phyloP scores from a whole-genome alignment of 2,329 filamentous ascomycete species.

The Peltaster fructicola region DNA sequence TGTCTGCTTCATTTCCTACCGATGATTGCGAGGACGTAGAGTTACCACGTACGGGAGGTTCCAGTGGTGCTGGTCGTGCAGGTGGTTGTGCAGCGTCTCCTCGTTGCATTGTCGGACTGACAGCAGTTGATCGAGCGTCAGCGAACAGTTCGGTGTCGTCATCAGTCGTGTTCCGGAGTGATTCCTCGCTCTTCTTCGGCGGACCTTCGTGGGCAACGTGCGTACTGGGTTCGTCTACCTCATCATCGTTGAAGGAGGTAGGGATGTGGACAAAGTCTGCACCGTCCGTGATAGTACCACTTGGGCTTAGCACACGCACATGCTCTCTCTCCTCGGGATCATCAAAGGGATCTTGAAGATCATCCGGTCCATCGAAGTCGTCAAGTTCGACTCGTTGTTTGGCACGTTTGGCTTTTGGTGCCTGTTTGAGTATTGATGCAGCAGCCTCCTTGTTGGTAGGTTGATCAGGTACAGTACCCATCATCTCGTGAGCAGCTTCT shows the following conservation, averaged over 20 bases:
- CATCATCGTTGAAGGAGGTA: constrained; percentile 5
- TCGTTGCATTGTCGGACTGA: too few relatives aligned
- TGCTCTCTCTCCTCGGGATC: constrained; percentile 18
- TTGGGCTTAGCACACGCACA: too few relatives aligned
- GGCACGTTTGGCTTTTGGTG: constrained; percentile 40
- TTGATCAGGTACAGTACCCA: constrained; percentile 24
- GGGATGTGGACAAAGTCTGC: constrained; percentile 21
- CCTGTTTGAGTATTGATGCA: constrained; percentile 3
- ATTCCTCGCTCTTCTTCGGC: too few relatives aligned
- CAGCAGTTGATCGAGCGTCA: too few relatives aligned
- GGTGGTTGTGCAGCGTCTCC: too few relatives aligned
- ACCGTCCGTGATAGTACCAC: constrained; percentile 20
- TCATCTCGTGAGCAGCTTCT: constrained; percentile 20
- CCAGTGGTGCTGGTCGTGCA: too few relatives aligned
- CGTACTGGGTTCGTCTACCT: constrained; percentile 6
- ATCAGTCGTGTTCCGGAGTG: too few relatives aligned
- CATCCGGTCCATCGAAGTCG: constrained; percentile 44
- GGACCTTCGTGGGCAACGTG: too few relatives aligned
- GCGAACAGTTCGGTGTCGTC: too few relatives aligned
- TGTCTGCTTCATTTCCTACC: too few relatives aligned
- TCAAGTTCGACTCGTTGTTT: constrained; percentile 50
- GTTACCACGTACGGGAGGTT: too few relatives aligned
- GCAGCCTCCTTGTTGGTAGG: constrained; percentile 4
- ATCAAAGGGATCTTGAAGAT: constrained; percentile 24
- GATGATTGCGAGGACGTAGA: too few relatives aligned